A percentile compares a stretch with the other conserved stretches of the same genome.
phyloP scores from a whole-genome alignment of 2,329 filamentous ascomycete species.

The Zasmidium angulare region DNA sequence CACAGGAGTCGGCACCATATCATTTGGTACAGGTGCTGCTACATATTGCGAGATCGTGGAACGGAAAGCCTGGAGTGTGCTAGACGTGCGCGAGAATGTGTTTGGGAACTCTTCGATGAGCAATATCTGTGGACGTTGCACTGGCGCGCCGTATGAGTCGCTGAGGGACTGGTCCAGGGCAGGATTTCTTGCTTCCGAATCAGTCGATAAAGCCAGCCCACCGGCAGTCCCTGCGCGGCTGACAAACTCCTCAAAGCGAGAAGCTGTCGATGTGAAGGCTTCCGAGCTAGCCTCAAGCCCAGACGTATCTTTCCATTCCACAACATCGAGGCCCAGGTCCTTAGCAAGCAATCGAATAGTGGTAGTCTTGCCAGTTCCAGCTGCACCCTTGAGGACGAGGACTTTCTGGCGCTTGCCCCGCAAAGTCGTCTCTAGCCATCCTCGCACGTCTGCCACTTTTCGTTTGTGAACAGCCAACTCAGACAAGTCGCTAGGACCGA shows the following conservation, averaged over 20 bases:
- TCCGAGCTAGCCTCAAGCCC: slow-evolving; percentile 59
- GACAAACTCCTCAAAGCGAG: slow-evolving; percentile 91
- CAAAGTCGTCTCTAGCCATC: slow-evolving; percentile 77
- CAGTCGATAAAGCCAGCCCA: slow-evolving; percentile 57
- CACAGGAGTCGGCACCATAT: slow-evolving; percentile 55
- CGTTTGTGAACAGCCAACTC: slow-evolving; percentile 94
- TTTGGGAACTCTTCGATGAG: slow-evolving; percentile 54
- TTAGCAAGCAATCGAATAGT: slow-evolving; percentile 76
- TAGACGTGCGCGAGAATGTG: slow-evolving; percentile 47
- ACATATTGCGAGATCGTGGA: slow-evolving; percentile 73
- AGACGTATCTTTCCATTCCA: slow-evolving; percentile 88
- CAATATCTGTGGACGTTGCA: slow-evolving; percentile 37
- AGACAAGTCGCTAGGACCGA: slow-evolving; percentile 70
- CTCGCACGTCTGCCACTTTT: slow-evolving; percentile 82
- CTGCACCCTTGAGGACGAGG: slow-evolving; percentile 77
- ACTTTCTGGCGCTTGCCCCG: slow-evolving; percentile 47
- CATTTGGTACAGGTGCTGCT: slow-evolving; percentile 45
- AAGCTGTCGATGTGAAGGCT: slow-evolving; percentile 67
- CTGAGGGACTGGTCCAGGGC: not conserved
- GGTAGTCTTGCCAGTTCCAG: slow-evolving; percentile 90
- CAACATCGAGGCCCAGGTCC: slow-evolving; percentile 71
- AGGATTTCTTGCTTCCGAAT: not conserved
- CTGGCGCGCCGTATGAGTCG: not conserved
- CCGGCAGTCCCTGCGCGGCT: slow-evolving; percentile 77
- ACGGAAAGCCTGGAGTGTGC: slow-evolving; percentile 58